Base-by-base conservation (phyloP, 805 yeast genomes). In the Candida insectorum region DNA sequence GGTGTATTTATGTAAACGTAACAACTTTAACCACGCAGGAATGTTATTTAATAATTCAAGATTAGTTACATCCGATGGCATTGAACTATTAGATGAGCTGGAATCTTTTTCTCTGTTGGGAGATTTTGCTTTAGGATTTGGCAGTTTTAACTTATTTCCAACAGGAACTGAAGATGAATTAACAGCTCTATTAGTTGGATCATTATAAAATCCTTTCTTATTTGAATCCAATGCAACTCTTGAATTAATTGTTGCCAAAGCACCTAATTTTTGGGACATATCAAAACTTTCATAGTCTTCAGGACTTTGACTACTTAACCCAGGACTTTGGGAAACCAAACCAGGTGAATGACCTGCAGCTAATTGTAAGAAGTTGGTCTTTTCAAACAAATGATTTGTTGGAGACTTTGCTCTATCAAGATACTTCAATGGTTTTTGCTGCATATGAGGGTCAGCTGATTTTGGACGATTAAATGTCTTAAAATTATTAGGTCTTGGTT, bases 1-100 rank as follows among this genome's bases (percentile, higher is more conserved):
- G 1, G 97, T 89, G 63, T 93, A 93, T 60, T 93, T 93, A 69
- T 93, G 99, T 50, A 93, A 70, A 44, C 99, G 69, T 41, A 91
- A 66, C 9, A 88, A 72, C 57, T 94, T 82, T 57, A 93, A 70
- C 98, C 98, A 93, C 7, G 83, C 81, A 2, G 97, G 95, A 30
- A 93, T 78, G 54, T 93, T 91, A 39, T 67, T 62, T 48, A 93
- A 66, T 40, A 79, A 60, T 40, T 74, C 75, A 26, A 52, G 34
- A 48, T 55, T 60, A 36, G 65, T 48, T 14, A 66, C 65, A 36
- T 66, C 71, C 11, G 56, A 39, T 3, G 73, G 73, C 73, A 66
- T 65, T 11, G 67, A 59, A 20, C 55, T 47, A 21, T 48, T 46
- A 7, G 47, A 18, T 21, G 31, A 7, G 18, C 19, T 30, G 17